These are phyloP conservation scores for Immersiella caudata DNA, from an alignment of 495 filamentous ascomycete genomes.

Conservation along the genomic window DNA sequence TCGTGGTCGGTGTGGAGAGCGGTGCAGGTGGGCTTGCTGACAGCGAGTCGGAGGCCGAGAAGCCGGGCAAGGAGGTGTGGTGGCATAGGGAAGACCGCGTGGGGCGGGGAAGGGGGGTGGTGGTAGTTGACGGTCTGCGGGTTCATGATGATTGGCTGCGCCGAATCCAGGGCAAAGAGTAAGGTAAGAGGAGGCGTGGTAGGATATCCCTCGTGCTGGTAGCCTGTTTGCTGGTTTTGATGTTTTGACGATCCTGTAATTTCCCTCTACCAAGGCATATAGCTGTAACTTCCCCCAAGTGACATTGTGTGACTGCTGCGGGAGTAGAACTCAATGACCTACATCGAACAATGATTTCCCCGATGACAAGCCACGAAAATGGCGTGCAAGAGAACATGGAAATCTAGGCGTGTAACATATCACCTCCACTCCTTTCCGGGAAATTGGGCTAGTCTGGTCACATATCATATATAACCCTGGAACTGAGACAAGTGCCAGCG, in stretches of 20 bases:
- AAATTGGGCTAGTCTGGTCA: too few species aligned
- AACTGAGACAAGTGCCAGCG: too few species aligned
- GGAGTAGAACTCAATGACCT: too few species aligned
- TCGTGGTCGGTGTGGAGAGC: slow-evolving; percentile 80
- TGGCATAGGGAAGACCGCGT: slow-evolving; percentile 82
- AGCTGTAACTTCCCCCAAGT: neutral
- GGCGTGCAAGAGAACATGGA: too few species aligned
- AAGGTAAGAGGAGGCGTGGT: slow-evolving; percentile 28
- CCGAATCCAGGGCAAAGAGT: slow-evolving; percentile 72
- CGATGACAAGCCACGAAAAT: too few species aligned
- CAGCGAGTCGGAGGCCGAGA: slow-evolving; percentile 78
- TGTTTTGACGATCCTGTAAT: slow-evolving; percentile 21
- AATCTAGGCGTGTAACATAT: too few species aligned
- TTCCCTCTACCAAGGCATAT: neutral
- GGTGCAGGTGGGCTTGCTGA: slow-evolving; percentile 86
- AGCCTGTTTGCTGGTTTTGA: slow-evolving; percentile 8
- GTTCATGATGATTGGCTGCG: slow-evolving; percentile 83
- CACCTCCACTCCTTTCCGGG: too few species aligned
- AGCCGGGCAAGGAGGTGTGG: slow-evolving; percentile 63
- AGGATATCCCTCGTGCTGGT: slow-evolving; percentile 10
- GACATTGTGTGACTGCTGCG: neutral
- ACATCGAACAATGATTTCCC: too few species aligned
- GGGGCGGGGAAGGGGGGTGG: slow-evolving; percentile 81
- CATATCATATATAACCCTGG: neutral
- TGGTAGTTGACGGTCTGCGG: slow-evolving; percentile 77